Conservation (phyloP, 495 filamentous ascomycete genomes). For the Hypomontagnella submonticulosa region DNA sequence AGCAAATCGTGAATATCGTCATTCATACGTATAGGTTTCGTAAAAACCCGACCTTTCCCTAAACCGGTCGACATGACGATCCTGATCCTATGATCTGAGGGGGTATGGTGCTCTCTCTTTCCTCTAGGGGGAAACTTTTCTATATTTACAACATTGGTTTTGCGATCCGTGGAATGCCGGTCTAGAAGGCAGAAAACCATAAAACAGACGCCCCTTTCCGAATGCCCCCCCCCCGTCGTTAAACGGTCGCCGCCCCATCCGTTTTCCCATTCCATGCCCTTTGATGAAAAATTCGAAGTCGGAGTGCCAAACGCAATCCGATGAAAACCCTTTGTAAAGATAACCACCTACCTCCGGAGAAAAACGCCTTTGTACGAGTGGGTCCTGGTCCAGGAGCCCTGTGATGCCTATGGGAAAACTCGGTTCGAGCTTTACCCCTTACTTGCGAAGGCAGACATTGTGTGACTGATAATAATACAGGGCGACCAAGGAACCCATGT, state of each 20-base stretch:
- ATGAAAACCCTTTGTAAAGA: conserved; percentile 5
- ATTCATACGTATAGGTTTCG: conserved; percentile 45
- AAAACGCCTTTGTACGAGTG: conserved; percentile 24
- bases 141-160: conserved; percentile 28
- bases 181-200: conserved; percentile 14
- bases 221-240: conserved; percentile 28
- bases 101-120: conserved; percentile 13
- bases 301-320: conserved; percentile 9
- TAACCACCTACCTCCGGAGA: conserved; percentile 14
- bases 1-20: conserved; percentile 48
- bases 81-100: conserved; percentile 25
- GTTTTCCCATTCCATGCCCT: conserved; percentile 27
- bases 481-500: conserved; percentile 13
- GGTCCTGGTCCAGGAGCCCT: conserved; percentile 17
- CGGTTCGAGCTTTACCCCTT: conserved; percentile 4
- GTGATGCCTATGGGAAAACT: conserved; percentile 17
- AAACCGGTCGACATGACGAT: conserved; percentile 32
- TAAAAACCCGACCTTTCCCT: conserved; percentile 40
- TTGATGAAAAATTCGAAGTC: conserved; percentile 24
- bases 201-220: conserved; percentile 18
- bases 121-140: conserved; percentile 11
- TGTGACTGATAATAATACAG: conserved; percentile 11
- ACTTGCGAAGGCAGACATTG: neutral
- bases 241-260: conserved; percentile 17
- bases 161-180: conserved; percentile 15